phyloP scores from a whole-genome alignment of 768 basidiomycete genomes.

The Collybia nuda region DNA sequence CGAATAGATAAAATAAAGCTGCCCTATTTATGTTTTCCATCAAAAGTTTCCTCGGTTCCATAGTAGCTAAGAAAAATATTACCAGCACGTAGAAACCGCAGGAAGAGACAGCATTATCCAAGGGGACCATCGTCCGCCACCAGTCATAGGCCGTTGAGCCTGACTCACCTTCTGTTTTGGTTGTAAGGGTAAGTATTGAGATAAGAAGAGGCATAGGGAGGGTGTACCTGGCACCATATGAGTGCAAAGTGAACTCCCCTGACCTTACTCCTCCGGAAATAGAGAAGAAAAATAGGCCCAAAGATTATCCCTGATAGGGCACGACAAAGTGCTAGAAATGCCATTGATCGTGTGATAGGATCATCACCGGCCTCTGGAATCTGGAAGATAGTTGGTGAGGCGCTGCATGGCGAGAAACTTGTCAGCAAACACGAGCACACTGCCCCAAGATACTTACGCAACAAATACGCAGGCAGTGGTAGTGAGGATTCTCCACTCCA shows the following conservation, averaged over 20 bases:
- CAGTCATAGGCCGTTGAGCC: too few species aligned
- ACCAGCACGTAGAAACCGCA: conserved; percentile 3
- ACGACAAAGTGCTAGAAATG: conserved; percentile 4
- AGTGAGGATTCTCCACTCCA: conserved; percentile 4
- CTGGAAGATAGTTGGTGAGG: conserved; percentile 1
- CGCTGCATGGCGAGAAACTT: not conserved
- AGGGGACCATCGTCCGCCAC: not conserved
- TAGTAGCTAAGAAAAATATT: not conserved
- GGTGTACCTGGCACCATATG: conserved; percentile 1
- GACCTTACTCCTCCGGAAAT: not conserved
- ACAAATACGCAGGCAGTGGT: conserved; percentile 2
- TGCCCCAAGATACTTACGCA: not conserved
- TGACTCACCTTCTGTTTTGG: not conserved
- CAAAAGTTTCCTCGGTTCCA: not conserved
- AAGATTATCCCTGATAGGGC: not conserved
- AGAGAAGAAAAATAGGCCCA: conserved; percentile 3
- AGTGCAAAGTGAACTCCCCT: conserved; percentile 3
- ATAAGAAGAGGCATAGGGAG: not conserved
- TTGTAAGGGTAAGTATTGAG: too few species aligned
- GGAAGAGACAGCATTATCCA: conserved; percentile 6
- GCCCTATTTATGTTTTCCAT: not conserved
- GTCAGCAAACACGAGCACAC: not conserved
- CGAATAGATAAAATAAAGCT: not conserved
- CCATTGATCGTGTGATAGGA: not conserved
- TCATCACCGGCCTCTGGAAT: not conserved